A percentile compares a stretch with the other conserved stretches of the same genome.
Conservation (phyloP, 176 grass and related monocot species). For the Areca catechu region DNA sequence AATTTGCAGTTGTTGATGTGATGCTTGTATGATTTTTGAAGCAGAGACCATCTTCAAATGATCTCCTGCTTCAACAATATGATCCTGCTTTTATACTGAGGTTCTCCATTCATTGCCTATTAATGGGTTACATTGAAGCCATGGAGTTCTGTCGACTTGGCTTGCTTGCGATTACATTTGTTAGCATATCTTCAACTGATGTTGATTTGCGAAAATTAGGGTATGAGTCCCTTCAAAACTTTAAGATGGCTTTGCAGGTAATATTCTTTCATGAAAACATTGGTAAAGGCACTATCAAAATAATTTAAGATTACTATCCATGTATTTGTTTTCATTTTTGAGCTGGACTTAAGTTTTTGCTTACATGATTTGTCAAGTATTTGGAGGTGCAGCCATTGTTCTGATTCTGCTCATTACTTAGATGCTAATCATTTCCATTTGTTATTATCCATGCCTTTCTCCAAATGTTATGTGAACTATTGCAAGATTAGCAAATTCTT, state of each 20-base stretch:
- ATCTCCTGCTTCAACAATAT: slow-evolving; percentile 34
- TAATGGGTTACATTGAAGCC: slow-evolving; percentile 71
- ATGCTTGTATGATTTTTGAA: slow-evolving; percentile 9
- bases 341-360: no score
- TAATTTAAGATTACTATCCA: no score
- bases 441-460: no score
- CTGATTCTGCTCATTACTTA: no score
- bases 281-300: no score
- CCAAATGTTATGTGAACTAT: no score
- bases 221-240: slow-evolving; percentile 65
- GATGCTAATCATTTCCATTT: no score
- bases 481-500: no score
- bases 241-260: slow-evolving; percentile 80
- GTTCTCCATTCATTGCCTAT: slow-evolving; percentile 73
- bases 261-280: slow-evolving; percentile 15
- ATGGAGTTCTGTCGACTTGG: slow-evolving; percentile 77
- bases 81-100: slow-evolving; percentile 69
- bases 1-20: slow-evolving; percentile 1
- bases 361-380: no score
- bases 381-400: no score
- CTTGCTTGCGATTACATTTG: slow-evolving; percentile 70
- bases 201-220: slow-evolving; percentile 68
- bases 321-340: no score
- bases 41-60: slow-evolving; percentile 34
- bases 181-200: slow-evolving; percentile 78